Percentiles rank a stretch among this genome's conserved stretches.
phyloP scores from a whole-genome alignment of 192 early-diverging fungal genomes.

The Backusella australiensis region DNA sequence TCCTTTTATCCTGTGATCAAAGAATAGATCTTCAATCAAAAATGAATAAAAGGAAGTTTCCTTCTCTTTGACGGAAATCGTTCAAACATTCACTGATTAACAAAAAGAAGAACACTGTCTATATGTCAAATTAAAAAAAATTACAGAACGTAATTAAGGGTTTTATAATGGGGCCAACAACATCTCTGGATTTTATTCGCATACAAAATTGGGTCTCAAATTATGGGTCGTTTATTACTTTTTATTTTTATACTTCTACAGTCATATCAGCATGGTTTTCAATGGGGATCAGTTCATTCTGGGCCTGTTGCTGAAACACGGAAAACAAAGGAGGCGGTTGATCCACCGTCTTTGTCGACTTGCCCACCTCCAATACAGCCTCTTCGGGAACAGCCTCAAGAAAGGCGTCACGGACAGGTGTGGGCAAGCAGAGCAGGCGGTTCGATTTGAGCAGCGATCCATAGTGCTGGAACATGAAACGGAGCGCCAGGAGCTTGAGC shows the following conservation, averaged over 20 bases:
- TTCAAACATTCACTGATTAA: slow-evolving; percentile 1
- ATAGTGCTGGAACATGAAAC: slow-evolving; percentile 52
- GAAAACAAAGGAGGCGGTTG: not conserved
- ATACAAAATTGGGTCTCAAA: not conserved
- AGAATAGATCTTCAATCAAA: not conserved
- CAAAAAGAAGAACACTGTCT: slow-evolving; percentile 24
- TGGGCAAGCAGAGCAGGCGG: slow-evolving; percentile 44
- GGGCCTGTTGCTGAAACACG: not conserved
- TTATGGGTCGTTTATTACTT: not conserved
- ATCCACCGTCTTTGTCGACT: not conserved
- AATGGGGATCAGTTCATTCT: not conserved
- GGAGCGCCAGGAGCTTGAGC: slow-evolving; percentile 44
- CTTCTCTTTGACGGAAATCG: slow-evolving; percentile 29
- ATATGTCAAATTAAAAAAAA: slow-evolving; percentile 20
- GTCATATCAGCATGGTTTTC: slow-evolving; percentile 6
- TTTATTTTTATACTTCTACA: slow-evolving; percentile 9
- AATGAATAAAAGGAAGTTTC: slow-evolving; percentile 4
- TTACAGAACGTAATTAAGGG: not conserved
- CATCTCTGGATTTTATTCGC: not conserved
- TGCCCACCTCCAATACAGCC: slow-evolving; percentile 41
- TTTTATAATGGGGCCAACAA: not conserved
- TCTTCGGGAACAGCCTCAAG: slow-evolving; percentile 51
- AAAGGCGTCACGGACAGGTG: slow-evolving; percentile 35
- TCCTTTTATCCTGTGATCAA: not conserved
- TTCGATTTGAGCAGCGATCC: slow-evolving; percentile 53